These are phyloP conservation scores for Diaporthe sp. DNA, from an alignment of 2,329 filamentous ascomycete genomes.

Conservation along the genomic window DNA sequence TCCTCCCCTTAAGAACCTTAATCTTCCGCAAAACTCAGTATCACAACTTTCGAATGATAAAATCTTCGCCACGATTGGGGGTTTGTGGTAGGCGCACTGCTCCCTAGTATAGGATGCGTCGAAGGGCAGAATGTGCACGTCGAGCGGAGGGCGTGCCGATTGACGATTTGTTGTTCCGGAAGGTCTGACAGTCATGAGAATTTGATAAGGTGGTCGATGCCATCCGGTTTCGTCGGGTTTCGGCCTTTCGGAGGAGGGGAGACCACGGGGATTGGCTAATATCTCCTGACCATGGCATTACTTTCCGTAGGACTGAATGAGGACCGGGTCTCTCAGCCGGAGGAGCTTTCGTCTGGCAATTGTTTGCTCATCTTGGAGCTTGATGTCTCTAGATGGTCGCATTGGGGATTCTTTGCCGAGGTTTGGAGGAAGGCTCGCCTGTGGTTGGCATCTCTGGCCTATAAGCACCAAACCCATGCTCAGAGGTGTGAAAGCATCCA, in stretches of 20 bases:
- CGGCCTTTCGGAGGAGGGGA: fast-evolving
- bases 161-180: neutral
- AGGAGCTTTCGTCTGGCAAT: neutral
- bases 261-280: fast-evolving
- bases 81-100: fast-evolving
- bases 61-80: fast-evolving
- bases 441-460: too few relatives aligned
- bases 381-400: too few relatives aligned
- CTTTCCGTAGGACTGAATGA: neutral
- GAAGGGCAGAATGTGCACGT: neutral
- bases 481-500: too few relatives aligned
- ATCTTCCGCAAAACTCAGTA: too few relatives aligned
- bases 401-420: too few relatives aligned
- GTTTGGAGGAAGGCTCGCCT: too few relatives aligned
- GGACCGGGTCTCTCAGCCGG: fast-evolving
- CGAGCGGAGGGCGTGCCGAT: neutral
- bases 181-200: neutral
- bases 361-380: too few relatives aligned
- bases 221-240: neutral
- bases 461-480: too few relatives aligned
- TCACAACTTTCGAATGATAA: fast-evolving
- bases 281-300: neutral
- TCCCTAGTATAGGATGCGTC: fast-evolving
- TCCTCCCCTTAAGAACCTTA: too few relatives aligned
- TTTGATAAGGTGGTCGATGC: neutral